Evolutionary conservation across 1,139 yeast genomes (phyloP), one percentile per base, ranked within the genome.

Genomic region (Kurtzmaniella quercitrusa): DNA sequence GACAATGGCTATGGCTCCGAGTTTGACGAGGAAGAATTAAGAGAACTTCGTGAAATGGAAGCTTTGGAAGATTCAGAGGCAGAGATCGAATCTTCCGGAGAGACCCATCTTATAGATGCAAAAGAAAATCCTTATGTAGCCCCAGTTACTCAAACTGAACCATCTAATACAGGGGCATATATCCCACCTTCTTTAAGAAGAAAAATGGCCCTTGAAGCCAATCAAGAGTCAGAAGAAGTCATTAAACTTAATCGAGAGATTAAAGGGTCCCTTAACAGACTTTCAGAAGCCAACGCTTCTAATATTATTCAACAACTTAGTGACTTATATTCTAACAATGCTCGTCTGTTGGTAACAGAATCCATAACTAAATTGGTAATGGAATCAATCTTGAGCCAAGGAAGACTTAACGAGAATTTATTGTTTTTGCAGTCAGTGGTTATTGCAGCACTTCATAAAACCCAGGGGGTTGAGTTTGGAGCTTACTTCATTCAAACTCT

Each of bases 51-150:
- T 3, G 45, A 42, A 29, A 39, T 40, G 45, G 43, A 43, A 43
- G 43, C 34, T 9, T 34, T 43, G 12, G 60, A 57, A 11, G 59
- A 57, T 42, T 47, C 54, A 34, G 58, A 51, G 33, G 54, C 50
- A 15, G 58, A 57, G n/a, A 60, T 49, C 29, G 56, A 48, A 14
- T 38, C 43, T 3, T 50, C 46, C 27, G 57, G 53, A 16, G 74
- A 71, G 50, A 42, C 65, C 69, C 25, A 65, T 56, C 36, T 43
- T 37, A 45, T 41, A 12, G 17, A 34, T 23, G 66, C 60, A 21
- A 78, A 72, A 49, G 95, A 88, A 55, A 90, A 90, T 54, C 97
- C 98, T 3, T 90, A 85, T 56, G 81, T 86, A 37, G 96, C 98
- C 0, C 95, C 96, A 2, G 68, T 51, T 3, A 51, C 46, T 3